Conservation (phyloP, 2,329 filamentous ascomycete species). For the Elsinoe fawcettii region DNA sequence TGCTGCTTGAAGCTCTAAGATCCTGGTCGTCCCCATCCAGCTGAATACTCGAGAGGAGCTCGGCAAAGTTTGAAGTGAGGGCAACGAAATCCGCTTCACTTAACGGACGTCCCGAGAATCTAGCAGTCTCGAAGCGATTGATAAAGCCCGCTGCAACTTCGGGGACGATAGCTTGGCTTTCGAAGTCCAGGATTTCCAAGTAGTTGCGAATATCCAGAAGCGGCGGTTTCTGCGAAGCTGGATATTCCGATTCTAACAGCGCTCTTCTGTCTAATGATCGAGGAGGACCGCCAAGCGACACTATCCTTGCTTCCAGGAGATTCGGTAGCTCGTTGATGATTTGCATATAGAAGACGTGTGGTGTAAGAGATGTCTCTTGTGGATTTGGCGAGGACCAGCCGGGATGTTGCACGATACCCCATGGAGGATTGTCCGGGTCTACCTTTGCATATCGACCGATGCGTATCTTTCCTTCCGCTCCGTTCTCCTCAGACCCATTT, state of each 20-base stretch:
- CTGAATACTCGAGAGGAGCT: slow-evolving; percentile 66
- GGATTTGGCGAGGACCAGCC: slow-evolving; percentile 77
- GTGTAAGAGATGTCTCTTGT: slow-evolving; percentile 54
- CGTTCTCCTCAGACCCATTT: background rate
- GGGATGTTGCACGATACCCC: slow-evolving; percentile 77
- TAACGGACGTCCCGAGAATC: slow-evolving; percentile 67
- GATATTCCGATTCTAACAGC: slow-evolving; percentile 60
- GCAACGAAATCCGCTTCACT: slow-evolving; percentile 63
- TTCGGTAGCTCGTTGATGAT: slow-evolving; percentile 80
- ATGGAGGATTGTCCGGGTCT: slow-evolving; percentile 44
- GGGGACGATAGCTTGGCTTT: slow-evolving; percentile 55
- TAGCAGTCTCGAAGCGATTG: slow-evolving; percentile 68
- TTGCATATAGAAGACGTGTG: slow-evolving; percentile 72
- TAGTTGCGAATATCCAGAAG: slow-evolving; percentile 75
- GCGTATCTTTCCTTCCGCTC: slow-evolving; percentile 20
- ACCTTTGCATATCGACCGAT: slow-evolving; percentile 18
- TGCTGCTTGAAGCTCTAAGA: background rate
- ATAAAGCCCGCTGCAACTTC: slow-evolving; percentile 56
- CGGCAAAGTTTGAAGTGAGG: slow-evolving; percentile 78
- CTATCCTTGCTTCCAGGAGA: slow-evolving; percentile 83
- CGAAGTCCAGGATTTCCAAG: slow-evolving; percentile 57
- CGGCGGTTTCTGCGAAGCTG: slow-evolving; percentile 49
- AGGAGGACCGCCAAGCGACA: slow-evolving; percentile 57
- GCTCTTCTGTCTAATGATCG: slow-evolving; percentile 48
- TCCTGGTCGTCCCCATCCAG: slow-evolving; percentile 20